Conservation (phyloP, 768 basidiomycete species). For the Lepiota brunneoincarnata region DNA sequence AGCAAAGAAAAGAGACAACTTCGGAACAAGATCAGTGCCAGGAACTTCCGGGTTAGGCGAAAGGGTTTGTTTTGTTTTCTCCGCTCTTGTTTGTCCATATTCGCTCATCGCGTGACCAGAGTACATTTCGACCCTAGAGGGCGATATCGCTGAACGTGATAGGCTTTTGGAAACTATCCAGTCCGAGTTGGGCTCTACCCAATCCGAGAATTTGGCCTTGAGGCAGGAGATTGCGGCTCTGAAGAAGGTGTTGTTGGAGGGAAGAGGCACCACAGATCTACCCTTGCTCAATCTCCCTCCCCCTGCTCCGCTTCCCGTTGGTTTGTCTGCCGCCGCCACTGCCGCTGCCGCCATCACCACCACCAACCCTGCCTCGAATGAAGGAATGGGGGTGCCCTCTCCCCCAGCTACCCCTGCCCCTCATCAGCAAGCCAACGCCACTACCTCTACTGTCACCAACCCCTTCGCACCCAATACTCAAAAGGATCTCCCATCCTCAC, state of each 20-base stretch:
- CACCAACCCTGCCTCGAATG: not conserved
- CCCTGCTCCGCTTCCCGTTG: constrained; percentile 43
- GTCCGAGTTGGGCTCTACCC: constrained; percentile 74
- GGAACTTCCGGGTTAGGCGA: constrained; percentile 92
- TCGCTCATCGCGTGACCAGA: constrained; percentile 41
- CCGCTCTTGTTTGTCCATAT: constrained; percentile 11
- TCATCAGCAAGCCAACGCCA: constrained; percentile 6
- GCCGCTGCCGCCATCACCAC: constrained; percentile 9
- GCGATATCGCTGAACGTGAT: constrained; percentile 91
- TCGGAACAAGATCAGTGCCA: constrained; percentile 93
- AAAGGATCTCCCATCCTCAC: constrained; percentile 72
- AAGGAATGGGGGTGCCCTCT: constrained; percentile 3
- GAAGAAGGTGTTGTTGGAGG: constrained; percentile 72
- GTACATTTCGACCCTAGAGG: constrained; percentile 92
- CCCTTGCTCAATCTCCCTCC: constrained; percentile 45
- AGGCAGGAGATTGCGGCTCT: constrained; percentile 73
- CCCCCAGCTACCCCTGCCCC: not conserved
- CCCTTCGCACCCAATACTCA: constrained; percentile 67
- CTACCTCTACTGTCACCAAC: constrained; percentile 14
- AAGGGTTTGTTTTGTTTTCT: constrained; percentile 58
- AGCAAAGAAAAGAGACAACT: constrained; percentile 96
- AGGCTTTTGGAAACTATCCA: constrained; percentile 85
- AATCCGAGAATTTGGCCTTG: constrained; percentile 81
- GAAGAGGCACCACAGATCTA: constrained; percentile 45
- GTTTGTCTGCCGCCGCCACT: constrained; percentile 33